These are phyloP conservation scores for Colletotrichum horii DNA, from an alignment of 2,329 filamentous ascomycete genomes.

Conservation along the genomic window DNA sequence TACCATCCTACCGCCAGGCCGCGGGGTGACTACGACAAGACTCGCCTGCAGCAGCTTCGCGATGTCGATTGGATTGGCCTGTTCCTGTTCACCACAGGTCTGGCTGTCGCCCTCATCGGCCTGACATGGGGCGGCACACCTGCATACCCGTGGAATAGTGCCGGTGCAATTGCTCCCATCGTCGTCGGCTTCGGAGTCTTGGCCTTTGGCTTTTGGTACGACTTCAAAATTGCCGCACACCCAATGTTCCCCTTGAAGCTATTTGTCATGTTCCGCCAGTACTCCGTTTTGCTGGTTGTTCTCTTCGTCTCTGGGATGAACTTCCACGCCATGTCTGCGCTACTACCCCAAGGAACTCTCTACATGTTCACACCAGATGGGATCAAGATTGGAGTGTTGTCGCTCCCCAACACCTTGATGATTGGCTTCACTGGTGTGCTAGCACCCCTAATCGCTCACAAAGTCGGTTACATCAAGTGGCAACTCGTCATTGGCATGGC, in stretches of 20 bases:
- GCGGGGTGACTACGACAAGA: slow-evolving; percentile 32
- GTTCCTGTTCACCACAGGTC: slow-evolving; percentile 23
- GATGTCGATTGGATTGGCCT: slow-evolving; percentile 34
- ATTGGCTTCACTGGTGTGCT: slow-evolving; percentile 18
- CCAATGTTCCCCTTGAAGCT: slow-evolving; percentile 30
- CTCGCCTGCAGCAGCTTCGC: slow-evolving; percentile 32
- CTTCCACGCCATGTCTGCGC: slow-evolving; percentile 29
- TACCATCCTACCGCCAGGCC: slow-evolving; percentile 30
- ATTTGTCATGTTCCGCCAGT: slow-evolving; percentile 33
- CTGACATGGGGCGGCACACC: slow-evolving; percentile 24
- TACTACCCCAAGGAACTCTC: slow-evolving; percentile 31
- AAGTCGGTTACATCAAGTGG: slow-evolving; percentile 32
- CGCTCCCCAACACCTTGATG: slow-evolving; percentile 11
- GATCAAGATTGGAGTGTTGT: slow-evolving; percentile 27
- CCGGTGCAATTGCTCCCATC: slow-evolving; percentile 22
- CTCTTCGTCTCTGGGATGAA: slow-evolving; percentile 36
- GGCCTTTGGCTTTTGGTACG: slow-evolving; percentile 24
- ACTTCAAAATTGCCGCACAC: slow-evolving; percentile 25
- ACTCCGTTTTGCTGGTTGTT: slow-evolving; percentile 32
- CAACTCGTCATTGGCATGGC: slow-evolving; percentile 34
- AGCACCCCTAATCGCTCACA: slow-evolving; percentile 33
- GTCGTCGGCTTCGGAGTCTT: slow-evolving; percentile 23
- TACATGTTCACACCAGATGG: slow-evolving; percentile 36
- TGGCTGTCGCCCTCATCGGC: slow-evolving; percentile 26
- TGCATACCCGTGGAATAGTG: slow-evolving; percentile 19